Base-by-base conservation (phyloP, 768 basidiomycete species). In the Ramaria sp. region DNA sequence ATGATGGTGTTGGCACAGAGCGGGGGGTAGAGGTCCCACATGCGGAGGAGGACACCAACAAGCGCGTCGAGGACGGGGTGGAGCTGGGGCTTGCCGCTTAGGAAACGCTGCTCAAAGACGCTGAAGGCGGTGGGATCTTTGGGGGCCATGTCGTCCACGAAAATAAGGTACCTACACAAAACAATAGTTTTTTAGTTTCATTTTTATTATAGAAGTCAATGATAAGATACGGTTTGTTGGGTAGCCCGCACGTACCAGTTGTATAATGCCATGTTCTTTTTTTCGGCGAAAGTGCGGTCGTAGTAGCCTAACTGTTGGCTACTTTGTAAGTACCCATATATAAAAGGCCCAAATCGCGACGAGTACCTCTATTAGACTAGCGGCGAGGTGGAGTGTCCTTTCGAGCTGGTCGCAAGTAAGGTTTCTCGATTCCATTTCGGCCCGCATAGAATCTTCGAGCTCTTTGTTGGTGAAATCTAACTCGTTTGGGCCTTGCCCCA, bases 1-100 rank as follows among this genome's bases (percentile, higher is more conserved):
- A 51, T 24, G 18, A 51, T 51, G 8, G 50, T 18, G 37, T 38
- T 51, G 7, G 50, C 50, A 38, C 28, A 32, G 13, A 51, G 36
- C 12, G 50, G 50, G 36, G 32, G 28, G 37, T 51, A 51, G 6
- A 51, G 24, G n/a, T 51, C 50, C 50, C 50, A 51, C 50, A 51
- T 51, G 9, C 24, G 28, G 13, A 34, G 22, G n/a, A 51, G 37
- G 13, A 51, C 50, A 9, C 37, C 30, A 9, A 24, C 37, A 20
- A 51, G n/a, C 5, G 22, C 50, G 18, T 13, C 37, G 50, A 51
- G 50, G 24, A 34, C n/a, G 4, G 50, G 50, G 36, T 36, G n/a
- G 20, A 51, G 24, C 20, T 51, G 50, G 12, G 50, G 32, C 20
- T 51, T 25, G 37, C 28, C 32, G 3, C 50, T 27, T 20, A 51